Evolutionary conservation across 306 rosid species (phyloP), one percentile per base, ranked within the genome.

Genomic region (Mimosa bimucronata): DNA sequence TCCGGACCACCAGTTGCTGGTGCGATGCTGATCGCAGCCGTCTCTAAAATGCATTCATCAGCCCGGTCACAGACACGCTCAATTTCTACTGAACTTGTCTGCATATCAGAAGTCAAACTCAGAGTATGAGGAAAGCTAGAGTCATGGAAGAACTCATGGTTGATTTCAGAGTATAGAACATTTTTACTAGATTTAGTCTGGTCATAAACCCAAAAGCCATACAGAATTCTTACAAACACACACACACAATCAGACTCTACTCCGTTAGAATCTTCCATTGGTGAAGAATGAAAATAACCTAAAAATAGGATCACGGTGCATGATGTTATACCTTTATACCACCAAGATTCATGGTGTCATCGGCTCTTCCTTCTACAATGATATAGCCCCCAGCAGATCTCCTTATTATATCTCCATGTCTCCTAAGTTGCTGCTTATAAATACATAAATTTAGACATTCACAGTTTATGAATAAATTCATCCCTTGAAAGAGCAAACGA

Each of bases 281-380:
- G 53, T 26, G 40, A 9, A 18, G 8, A 75, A 65, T 21, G 65
- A 40, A 46, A 42, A 46, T 69, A 75, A 72, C 46, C 30, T 5
- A 46, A 40, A n/a, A 31, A 44, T 10, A 44, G 1, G 75, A 71
- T 46, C 38, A 66, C 30, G 21, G 15, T 7, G 69, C n/a, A 25
- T n/a, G 67, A 76, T 48, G 48, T 23, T 55, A 65, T 83, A 94
- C 97, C 97, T 92, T 94, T 77, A 94, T 94, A 78, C 98, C 98
- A 53, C 98, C 97, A 58, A 92, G 93, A 85, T 89, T 94, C 98
- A 94, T 94, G 55, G 98, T 94, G 86, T 92, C 98, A 79, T 94
- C 97, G 34, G 97, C 94, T 86, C 98, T 87, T 28, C 98, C 98
- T 71, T 94, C 97, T 34, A 92, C 95, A 23, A 80, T 38, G 31